Percentiles rank a stretch among this genome's conserved stretches.
phyloP scores from a whole-genome alignment of 2,329 filamentous ascomycete genomes.

The Botrytis fabae region DNA sequence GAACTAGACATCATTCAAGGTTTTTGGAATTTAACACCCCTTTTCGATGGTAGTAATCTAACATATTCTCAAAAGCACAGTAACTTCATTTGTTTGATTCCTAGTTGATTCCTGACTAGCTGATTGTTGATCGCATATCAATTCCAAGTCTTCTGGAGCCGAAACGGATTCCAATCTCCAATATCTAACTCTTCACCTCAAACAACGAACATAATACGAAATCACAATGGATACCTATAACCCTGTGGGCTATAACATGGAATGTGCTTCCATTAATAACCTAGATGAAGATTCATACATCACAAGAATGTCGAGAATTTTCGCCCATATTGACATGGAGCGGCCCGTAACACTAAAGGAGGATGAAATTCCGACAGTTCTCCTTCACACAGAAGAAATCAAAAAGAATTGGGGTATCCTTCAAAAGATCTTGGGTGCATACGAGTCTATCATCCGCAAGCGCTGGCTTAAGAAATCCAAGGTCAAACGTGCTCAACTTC shows the following conservation, averaged over 20 bases:
- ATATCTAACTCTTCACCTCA: not conserved
- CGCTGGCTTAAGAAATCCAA: not conserved
- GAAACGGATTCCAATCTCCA: not conserved
- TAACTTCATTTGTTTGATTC: not conserved
- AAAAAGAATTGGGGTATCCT: not conserved
- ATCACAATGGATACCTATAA: not conserved
- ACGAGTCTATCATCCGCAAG: not conserved
- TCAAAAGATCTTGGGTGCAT: not conserved
- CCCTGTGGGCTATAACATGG: not conserved
- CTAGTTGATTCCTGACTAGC: not conserved
- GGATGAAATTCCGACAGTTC: not conserved
- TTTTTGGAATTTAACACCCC: not conserved
- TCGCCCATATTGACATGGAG: not conserved
- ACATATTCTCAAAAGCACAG: not conserved
- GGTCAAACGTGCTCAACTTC: not conserved
- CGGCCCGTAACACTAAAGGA: not conserved
- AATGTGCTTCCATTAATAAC: fast-evolving
- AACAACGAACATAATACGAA: not conserved
- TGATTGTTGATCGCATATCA: not conserved
- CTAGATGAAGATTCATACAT: too few relatives aligned
- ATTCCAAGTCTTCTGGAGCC: not conserved
- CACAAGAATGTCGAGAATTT: not conserved
- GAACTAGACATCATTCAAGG: not conserved
- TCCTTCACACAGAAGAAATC: not conserved
- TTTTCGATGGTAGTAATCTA: not conserved